Conservation (phyloP, 2,329 filamentous ascomycete species). For the Monilinia fructicola region DNA sequence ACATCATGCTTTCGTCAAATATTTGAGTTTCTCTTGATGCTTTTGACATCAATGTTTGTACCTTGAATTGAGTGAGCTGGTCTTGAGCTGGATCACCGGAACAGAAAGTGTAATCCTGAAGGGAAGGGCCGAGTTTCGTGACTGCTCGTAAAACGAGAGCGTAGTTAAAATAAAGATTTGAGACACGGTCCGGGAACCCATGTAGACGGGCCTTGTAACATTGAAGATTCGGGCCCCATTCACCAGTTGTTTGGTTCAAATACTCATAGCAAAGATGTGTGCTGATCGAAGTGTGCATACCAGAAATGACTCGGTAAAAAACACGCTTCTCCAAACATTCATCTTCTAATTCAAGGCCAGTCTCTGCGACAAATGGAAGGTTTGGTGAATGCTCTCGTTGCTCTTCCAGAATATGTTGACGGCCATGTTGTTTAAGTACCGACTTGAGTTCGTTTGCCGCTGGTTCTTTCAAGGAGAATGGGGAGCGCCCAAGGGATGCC, state of each 20-base stretch:
- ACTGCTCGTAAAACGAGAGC: slow-evolving; percentile 90
- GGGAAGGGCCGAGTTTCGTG: slow-evolving; percentile 81
- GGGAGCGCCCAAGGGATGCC: slow-evolving; percentile 52
- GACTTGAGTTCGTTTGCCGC: slow-evolving; percentile 62
- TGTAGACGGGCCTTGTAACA: slow-evolving; percentile 91
- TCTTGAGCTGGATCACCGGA: slow-evolving; percentile 82
- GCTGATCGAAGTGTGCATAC: slow-evolving; percentile 98
- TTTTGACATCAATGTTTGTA: slow-evolving; percentile 70
- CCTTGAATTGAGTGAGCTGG: slow-evolving; percentile 73
- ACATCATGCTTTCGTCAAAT: slow-evolving; percentile 95
- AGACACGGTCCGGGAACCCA: slow-evolving; percentile 82
- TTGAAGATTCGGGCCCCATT: slow-evolving; percentile 86
- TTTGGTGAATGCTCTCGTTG: slow-evolving; percentile 54
- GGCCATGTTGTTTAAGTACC: slow-evolving; percentile 58
- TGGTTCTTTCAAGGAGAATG: slow-evolving; percentile 36
- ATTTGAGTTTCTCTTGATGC: slow-evolving; percentile 73
- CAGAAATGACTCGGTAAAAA: slow-evolving; percentile 91
- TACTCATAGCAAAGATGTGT: slow-evolving; percentile 96
- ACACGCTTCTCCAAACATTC: slow-evolving; percentile 98
- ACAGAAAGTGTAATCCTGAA: slow-evolving; percentile 85
- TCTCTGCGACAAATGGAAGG: slow-evolving; percentile 60
- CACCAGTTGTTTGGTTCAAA: slow-evolving; percentile 88
- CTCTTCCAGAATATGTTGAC: slow-evolving; percentile 62
- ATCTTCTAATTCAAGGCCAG: slow-evolving; percentile 75
- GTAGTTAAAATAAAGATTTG: slow-evolving; percentile 99